These are phyloP conservation scores for Xanthoconium purpureum DNA, from an alignment of 768 basidiomycete species.

Conservation along the genomic window DNA sequence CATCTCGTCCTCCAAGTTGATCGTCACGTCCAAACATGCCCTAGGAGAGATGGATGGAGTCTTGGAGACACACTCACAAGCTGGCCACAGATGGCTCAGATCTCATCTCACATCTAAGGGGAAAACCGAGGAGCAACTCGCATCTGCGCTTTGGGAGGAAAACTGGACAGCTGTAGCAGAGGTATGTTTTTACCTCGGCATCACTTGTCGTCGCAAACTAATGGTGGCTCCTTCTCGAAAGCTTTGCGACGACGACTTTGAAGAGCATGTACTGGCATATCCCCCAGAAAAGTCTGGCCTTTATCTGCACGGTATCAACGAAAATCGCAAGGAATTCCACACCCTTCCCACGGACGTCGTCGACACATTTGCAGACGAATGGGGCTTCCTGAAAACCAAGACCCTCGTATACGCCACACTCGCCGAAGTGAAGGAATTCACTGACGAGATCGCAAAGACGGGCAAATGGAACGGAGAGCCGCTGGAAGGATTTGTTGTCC, in stretches of 20 bases:
- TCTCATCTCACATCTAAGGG: conserved; percentile 53
- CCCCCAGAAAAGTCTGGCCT: conserved; percentile 80
- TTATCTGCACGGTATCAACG: conserved; percentile 90
- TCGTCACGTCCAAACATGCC: conserved; percentile 93
- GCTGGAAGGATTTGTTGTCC: conserved; percentile 93
- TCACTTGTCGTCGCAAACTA: neutral
- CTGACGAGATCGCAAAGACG: conserved; percentile 56
- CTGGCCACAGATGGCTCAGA: conserved; percentile 80
- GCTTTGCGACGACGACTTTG: conserved; percentile 97
- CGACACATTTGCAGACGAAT: conserved; percentile 78
- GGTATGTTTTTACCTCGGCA: conserved; percentile 42
- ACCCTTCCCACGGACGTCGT: conserved; percentile 69
- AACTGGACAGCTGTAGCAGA: conserved; percentile 91
- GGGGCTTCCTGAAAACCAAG: conserved; percentile 85
- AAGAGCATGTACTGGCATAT: conserved; percentile 92
- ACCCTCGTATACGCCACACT: conserved; percentile 55
- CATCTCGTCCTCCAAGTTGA: conserved; percentile 65
- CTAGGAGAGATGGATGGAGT: conserved; percentile 54
- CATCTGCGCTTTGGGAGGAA: conserved; percentile 69
- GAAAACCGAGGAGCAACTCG: conserved; percentile 72
- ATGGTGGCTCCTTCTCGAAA: conserved; percentile 28
- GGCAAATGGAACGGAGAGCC: conserved; percentile 83
- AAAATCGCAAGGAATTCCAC: conserved; percentile 58
- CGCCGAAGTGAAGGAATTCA: conserved; percentile 68
- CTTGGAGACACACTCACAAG: conserved; percentile 68